Evolutionary conservation across 306 rosid species (phyloP).

Genomic region (Mimosa pudica): DNA sequence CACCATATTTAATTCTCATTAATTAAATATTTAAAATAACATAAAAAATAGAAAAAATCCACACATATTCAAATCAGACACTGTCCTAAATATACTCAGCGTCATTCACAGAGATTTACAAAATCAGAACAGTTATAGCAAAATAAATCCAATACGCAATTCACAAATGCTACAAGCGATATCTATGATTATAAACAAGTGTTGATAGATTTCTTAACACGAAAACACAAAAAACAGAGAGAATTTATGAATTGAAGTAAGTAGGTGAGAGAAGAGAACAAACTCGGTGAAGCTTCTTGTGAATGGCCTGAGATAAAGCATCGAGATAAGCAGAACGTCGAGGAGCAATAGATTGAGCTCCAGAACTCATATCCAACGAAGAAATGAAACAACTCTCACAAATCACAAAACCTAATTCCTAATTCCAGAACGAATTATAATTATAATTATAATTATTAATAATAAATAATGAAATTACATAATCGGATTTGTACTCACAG

Average conservation of each 20-base stretch:
- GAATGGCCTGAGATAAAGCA: constrained; percentile 82
- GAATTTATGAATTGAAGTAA: not conserved
- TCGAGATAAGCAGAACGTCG: constrained; percentile 78
- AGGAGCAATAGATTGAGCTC: constrained; percentile 47
- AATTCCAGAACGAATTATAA: not conserved
- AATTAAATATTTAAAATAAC: not conserved
- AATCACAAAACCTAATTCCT: constrained; percentile 38
- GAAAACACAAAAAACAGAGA: not conserved
- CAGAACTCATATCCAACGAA: constrained; percentile 33
- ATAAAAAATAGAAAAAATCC: not conserved
- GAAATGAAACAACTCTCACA: not conserved
- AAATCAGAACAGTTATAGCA: not conserved
- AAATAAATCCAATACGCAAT: not conserved
- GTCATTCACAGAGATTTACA: not conserved
- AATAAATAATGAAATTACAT: not conserved
- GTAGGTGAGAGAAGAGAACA: constrained; percentile 30
- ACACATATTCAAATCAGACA: not conserved
- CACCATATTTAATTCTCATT: not conserved
- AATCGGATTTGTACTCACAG: constrained; percentile 55
- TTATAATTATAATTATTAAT: too few species aligned
- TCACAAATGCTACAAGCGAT: not conserved
- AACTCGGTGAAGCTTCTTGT: constrained; percentile 93
- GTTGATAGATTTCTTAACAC: too few species aligned
- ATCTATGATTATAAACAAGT: not conserved
- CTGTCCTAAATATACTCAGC: not conserved